Base-by-base conservation (phyloP, 1,284 basidiomycete genomes). In the Cutaneotrichosporon sp. region DNA sequence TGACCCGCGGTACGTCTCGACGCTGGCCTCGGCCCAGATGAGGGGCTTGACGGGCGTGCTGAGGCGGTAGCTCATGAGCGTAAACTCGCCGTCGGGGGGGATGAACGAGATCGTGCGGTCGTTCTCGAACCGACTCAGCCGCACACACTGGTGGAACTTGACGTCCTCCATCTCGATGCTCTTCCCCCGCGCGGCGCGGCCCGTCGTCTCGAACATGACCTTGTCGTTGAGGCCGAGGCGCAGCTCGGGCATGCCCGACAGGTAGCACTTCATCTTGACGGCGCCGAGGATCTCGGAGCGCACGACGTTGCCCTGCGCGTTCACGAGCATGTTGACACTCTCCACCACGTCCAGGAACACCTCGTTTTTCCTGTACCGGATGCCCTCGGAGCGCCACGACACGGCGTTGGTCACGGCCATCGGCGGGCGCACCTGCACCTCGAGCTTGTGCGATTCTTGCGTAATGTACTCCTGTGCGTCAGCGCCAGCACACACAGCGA, bases 141-240 rank as follows among this genome's bases (percentile, higher is more conserved):
- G 91, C 16, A 99, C 97, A 76, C 97, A 99, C 83, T 99, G 97
- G 78, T 99, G 97, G 82, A 99, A 99, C 79, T 97, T 98, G 81
- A 98, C 93, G 75, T 99, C 97, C 79, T 99, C 97, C 92, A 99
- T 97, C 81, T 99, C 97, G 73, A 99, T 97, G 4, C 95, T 89
- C 80, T 99, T 99, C 7, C 97, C 97, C 22, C 95, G 87, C 2
- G 95, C 89, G 31, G 94, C 92, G 92, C 74, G 25, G 54, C 97
- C 95, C 3, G 95, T 99, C 70, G 85, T 92, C 81, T 99, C 95
- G 72, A 99, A 97, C 95, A 98, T 98, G 78, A 98, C 95, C 81
- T 99, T 99, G 82, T 99, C 97, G 80, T 99, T 99, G 60, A 99
- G 83, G 0, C 97, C 97, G 33, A 99, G 81, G 54, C 97, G 84